These are phyloP conservation scores for Vinca minor DNA, from an alignment of 257 asterid genomes.

Conservation along the genomic window DNA sequence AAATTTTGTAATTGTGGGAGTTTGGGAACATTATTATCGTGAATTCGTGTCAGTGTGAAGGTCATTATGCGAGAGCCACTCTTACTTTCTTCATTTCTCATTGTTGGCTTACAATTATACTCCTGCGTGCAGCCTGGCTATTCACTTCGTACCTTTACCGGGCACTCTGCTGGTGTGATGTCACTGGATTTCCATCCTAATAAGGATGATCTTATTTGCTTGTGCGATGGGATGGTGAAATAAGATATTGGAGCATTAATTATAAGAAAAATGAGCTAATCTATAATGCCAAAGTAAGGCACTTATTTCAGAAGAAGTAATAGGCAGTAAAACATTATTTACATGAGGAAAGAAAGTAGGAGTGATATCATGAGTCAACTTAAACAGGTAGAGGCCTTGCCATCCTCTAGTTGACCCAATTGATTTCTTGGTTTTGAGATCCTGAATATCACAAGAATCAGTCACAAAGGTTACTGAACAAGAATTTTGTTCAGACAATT, in stretches of 20 bases:
- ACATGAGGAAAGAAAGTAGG: too few species aligned
- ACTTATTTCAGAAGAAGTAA: too few species aligned
- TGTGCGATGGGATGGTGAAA: constrained; percentile 96
- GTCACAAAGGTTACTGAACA: too few species aligned
- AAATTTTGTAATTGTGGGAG: not conserved
- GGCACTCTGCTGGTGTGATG: constrained; percentile 81
- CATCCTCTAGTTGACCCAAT: too few species aligned
- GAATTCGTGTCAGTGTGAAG: not conserved
- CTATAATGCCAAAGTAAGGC: too few species aligned
- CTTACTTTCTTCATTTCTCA: not conserved
- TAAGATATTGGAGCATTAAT: constrained; percentile 80
- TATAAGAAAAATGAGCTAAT: too few species aligned
- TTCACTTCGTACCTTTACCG: constrained; percentile 78
- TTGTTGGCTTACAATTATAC: not conserved
- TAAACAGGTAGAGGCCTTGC: too few species aligned
- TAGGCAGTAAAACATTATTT: too few species aligned
- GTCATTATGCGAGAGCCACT: not conserved
- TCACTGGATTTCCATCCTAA: constrained; percentile 93
- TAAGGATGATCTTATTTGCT: constrained; percentile 87
- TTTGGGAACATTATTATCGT: not conserved
- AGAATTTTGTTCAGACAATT: too few species aligned
- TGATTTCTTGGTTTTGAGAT: too few species aligned
- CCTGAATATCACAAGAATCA: too few species aligned
- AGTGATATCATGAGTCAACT: too few species aligned
- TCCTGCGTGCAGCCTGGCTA: constrained; percentile 57